Conservation (phyloP, 2,329 filamentous ascomycete genomes). For the Alternaria rosae region DNA sequence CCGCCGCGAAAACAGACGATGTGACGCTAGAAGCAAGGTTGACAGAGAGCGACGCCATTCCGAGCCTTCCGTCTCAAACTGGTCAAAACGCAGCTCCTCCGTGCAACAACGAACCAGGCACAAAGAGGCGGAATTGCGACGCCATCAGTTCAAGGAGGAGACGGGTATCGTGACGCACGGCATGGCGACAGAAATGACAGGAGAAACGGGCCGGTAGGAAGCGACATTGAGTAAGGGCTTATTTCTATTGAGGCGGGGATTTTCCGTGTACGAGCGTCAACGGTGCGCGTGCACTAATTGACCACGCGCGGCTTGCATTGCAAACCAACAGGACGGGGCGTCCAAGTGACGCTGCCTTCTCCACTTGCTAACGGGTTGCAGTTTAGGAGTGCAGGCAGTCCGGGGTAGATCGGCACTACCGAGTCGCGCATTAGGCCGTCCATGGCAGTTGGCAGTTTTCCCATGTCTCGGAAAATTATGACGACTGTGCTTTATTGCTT, state of each 20-base stretch:
- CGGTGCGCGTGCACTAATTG: conserved; percentile 1
- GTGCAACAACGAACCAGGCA: neutral
- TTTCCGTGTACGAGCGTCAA: conserved; percentile 1
- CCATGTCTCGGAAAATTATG: neutral
- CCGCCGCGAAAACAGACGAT: conserved; percentile 13
- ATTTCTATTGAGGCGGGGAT: conserved; percentile 3
- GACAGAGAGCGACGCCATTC: conserved; percentile 25
- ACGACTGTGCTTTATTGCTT: neutral
- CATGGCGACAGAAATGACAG: conserved; percentile 1
- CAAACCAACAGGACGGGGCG: neutral
- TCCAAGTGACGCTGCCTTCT: conserved; percentile 17
- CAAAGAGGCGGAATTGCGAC: neutral
- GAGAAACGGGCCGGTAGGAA: conserved; percentile 1
- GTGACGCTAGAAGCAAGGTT: conserved; percentile 21
- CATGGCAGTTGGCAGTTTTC: neutral
- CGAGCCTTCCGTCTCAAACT: conserved; percentile 2
- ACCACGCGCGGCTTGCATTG: conserved; percentile 2
- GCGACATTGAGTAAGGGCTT: neutral
- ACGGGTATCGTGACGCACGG: neutral
- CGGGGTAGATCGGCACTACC: conserved; percentile 23
- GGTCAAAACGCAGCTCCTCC: neutral
- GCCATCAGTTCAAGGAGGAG: neutral
- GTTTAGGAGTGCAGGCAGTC: conserved; percentile 12
- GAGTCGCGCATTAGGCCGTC: neutral
- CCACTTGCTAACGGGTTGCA: conserved; percentile 17